Evolutionary conservation across 164 flowering plant genomes (phyloP).

Genomic region (Magnolia sinica): DNA sequence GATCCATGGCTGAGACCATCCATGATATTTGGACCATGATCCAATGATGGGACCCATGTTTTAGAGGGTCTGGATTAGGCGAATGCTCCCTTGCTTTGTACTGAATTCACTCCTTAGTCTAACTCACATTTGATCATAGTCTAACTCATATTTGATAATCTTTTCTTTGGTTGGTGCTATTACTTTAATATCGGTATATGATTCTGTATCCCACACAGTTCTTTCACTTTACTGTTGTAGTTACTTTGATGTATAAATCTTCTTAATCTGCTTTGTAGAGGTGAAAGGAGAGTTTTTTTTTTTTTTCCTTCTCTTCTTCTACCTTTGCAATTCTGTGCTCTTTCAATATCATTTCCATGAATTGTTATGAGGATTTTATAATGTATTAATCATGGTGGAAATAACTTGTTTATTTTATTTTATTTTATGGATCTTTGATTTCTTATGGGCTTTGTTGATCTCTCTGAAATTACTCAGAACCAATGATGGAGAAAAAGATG

Average conservation of each 20-base stretch:
- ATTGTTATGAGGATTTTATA: too few species aligned
- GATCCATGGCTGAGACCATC: background rate
- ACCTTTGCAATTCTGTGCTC: too few species aligned
- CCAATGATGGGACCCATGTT: background rate
- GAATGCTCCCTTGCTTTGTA: too few species aligned
- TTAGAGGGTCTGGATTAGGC: background rate
- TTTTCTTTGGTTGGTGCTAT: too few species aligned
- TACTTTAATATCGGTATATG: background rate
- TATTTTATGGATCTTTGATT: background rate
- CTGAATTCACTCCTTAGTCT: too few species aligned
- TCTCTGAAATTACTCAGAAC: too few species aligned
- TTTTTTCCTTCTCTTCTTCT: background rate
- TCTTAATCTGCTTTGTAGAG: background rate
- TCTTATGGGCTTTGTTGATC: background rate
- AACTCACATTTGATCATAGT: too few species aligned
- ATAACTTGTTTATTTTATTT: too few species aligned
- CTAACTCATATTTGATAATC: too few species aligned
- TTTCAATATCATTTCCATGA: too few species aligned
- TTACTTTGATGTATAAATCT: background rate
- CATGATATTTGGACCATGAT: background rate
- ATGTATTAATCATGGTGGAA: too few species aligned
- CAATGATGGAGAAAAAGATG: constrained; percentile 2
- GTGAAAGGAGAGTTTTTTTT: background rate
- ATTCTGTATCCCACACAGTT: background rate
- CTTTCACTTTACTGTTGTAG: background rate